Base-by-base conservation (phyloP, 495 filamentous ascomycete species). In the Talaromyces ruber region DNA sequence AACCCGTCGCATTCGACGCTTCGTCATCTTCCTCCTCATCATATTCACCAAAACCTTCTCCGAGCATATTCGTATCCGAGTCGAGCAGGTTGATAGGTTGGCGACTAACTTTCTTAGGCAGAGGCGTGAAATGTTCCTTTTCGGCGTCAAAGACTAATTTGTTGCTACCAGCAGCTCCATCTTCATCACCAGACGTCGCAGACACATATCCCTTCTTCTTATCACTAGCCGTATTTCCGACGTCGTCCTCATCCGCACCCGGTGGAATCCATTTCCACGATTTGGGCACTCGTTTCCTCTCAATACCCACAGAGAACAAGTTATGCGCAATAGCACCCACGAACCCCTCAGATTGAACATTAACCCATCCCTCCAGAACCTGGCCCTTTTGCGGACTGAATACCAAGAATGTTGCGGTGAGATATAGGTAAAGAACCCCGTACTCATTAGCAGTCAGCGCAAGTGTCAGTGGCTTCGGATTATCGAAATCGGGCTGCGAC, bases 271-370 rank as follows among this genome's bases (percentile, higher is more conserved):
- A 92, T 64, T 76, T 81, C 89, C 89, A 93, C 37, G 76, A 76
- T 55, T 74, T 70, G 7, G 89, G 90, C 21, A 93, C 75, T 61
- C 84, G 78, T 65, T 82, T 82, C 64, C 81, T 75, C 63, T 87
- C 84, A 56, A 93, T 86, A 45, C 81, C 85, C 1, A 88, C 88
- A 63, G 85, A 88, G 79, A 92, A 91, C 18, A 89, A 74, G 71
- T 93, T 93, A 66, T 85, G 84, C 14, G 85, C 87, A 3, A 91
- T 77, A 3, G 91, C 73, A 24, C 87, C 87, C 1, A 93, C 67
- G 67, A 91, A 86, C 8, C 84, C 84, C 62, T 88, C 83, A n/a
- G 84, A 88, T 67, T 89, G 86, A 34, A 91, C 73, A 64, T 88
- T 90, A 30, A 92, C 81, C 70, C 77, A 85, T 12, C 86, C 90